Base-by-base conservation (phyloP, 805 yeast genomes). In the Sugiyamaella lignohabitans region DNA sequence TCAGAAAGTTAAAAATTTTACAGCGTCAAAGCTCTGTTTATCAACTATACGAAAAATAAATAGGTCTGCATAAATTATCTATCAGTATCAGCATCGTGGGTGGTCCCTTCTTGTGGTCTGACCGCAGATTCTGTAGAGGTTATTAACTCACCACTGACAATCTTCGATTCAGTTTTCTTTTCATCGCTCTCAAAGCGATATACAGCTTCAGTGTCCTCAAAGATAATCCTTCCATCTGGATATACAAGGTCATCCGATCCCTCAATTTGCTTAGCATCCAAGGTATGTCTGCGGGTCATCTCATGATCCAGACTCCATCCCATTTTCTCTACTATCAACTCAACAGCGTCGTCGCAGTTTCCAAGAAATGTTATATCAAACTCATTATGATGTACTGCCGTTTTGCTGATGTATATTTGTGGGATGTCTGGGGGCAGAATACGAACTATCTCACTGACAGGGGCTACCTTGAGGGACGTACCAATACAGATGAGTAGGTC, bases 401-500 rank as follows among this genome's bases (percentile, higher is more conserved):
- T 93, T 58, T 75, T 79, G 60, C 87, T 85, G 52, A 88, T 83
- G 47, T 85, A 70, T 3, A 89, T 72, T 64, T 87, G 95, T 0
- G 96, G 96, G 1, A 85, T 80, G n/a, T 75, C 63, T n/a, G 73
- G 72, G 0, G 82, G 80, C 1, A 88, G 67, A 65, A 76, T 71
- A 52, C 86, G 81, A n/a, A 86, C 89, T 48, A 88, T 85, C 45
- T 86, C 88, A 45, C 87, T 80, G 3, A 89, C 96, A 0, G 97
- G 97, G 0, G 94, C 87, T 20, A 88, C 97, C 60, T 88, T 86
- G 53, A 88, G 71, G 18, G 96, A 87, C 0, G 97, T 88, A 16
- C 97, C 97, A 30, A 88, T 81, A 62, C 95, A 84, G 3, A 88
- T 72, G 39, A 89, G 67, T 46, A 88, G 68, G 63, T 89, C 97